Evolutionary conservation across 495 filamentous ascomycete species (phyloP).

Genomic region (Annulohypoxylon nitens): DNA sequence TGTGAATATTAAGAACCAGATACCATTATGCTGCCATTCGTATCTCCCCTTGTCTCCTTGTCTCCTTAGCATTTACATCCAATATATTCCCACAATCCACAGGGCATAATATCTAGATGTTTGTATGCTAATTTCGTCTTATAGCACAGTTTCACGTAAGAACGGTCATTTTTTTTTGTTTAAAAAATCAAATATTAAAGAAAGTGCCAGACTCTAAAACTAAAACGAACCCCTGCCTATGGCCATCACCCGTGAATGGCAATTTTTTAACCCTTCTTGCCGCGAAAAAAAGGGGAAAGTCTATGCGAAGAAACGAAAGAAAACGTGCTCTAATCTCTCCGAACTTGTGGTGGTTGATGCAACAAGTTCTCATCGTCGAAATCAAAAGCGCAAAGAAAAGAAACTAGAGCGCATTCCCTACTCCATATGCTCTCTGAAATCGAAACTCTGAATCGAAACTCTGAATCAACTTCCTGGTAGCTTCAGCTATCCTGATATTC

Average conservation of each 20-base stretch:
- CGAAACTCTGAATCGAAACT: background rate
- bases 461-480: no score
- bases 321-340: background rate
- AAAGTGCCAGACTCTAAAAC: no score
- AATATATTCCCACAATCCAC: background rate
- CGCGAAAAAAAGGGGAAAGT: background rate
- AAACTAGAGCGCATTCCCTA: background rate
- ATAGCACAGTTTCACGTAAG: background rate
- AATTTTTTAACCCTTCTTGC: background rate
- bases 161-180: background rate
- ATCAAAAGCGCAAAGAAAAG: background rate
- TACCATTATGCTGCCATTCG: background rate
- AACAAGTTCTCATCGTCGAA: background rate
- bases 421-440: background rate
- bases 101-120: no score
- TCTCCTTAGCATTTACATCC: background rate
- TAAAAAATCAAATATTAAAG: background rate
- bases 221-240: background rate
- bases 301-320: background rate
- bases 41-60: background rate
- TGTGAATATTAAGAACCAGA: conserved; percentile 22
- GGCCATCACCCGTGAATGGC: background rate
- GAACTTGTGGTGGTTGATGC: background rate
- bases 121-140: background rate
- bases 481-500: background rate